Conservation (phyloP, 495 filamentous ascomycete genomes). For the Oidiodendron maius region DNA sequence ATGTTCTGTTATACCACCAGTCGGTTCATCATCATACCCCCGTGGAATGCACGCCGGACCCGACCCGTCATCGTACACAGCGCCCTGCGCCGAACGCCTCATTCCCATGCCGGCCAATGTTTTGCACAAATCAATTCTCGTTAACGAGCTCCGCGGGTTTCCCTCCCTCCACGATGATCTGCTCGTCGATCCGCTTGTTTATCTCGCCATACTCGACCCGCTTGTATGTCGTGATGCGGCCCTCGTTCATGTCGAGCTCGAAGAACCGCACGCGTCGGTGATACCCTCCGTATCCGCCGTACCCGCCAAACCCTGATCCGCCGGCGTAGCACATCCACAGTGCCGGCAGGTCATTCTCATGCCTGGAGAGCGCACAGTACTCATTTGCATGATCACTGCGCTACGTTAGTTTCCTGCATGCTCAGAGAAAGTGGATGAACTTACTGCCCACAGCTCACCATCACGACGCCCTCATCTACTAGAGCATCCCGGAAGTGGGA, state of each 20-base stretch:
- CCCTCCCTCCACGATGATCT: constrained; percentile 82
- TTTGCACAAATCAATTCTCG: neutral
- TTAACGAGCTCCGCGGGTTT: constrained; percentile 12
- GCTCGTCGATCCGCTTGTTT: constrained; percentile 69
- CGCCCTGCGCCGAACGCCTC: neutral
- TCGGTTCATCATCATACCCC: too few species aligned
- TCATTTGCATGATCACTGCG: constrained; percentile 89
- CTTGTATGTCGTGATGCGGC: constrained; percentile 85
- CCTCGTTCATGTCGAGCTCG: constrained; percentile 87
- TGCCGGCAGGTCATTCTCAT: constrained; percentile 48
- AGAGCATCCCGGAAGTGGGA: constrained; percentile 82
- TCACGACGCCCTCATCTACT: constrained; percentile 72
- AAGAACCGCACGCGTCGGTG: constrained; percentile 80
- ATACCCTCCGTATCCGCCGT: constrained; percentile 83
- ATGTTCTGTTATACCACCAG: too few species aligned
- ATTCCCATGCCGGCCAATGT: neutral
- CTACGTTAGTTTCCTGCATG: constrained; percentile 12
- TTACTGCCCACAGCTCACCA: constrained; percentile 88
- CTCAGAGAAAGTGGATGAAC: constrained; percentile 27
- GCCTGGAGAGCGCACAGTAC: constrained; percentile 71
- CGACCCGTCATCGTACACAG: too few species aligned
- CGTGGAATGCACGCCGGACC: too few species aligned
- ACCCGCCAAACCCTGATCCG: constrained; percentile 84
- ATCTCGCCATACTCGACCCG: constrained; percentile 76
- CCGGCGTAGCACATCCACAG: constrained; percentile 99